Base-by-base conservation (phyloP, 176 grass and related monocot genomes). In the Aegilops longissima region DNA sequence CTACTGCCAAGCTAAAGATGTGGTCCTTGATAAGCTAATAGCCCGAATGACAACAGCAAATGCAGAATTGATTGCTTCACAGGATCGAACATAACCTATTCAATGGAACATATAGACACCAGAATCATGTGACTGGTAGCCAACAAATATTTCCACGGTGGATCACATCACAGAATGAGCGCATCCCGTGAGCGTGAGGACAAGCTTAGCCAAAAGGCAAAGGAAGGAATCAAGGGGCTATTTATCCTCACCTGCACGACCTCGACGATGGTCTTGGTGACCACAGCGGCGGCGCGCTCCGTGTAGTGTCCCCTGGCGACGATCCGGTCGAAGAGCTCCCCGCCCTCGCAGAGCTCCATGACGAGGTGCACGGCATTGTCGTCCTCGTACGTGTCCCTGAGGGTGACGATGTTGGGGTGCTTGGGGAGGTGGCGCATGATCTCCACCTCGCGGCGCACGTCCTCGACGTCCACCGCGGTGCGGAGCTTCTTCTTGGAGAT, bases 401-500 rank as follows among this genome's bases (percentile, higher is more conserved):
- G 89, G 10, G 80, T 94, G 87, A 97, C 95, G 64, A 97, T 91
- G 87, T 97, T 94, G 0, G 90, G 88, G 81, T 97, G 92, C 30
- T 52, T 84, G 23, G 95, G 95, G 18, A 97, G 70, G 65, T 88
- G 86, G 0, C 84, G 85, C 95, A 97, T 97, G 87, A 97, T 97
- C 59, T 93, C 95, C 13, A 97, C 95, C 88, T 97, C 95, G 21
- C 95, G 82, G 8, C 90, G 84, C 33, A 97, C 95, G 80, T 97
- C 95, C 77, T 97, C 95, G 84, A 97, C 20, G 92, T 97, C 95
- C 9, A 94, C 66, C 30, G 87, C 20, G 66, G 92, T 94, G 76
- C 95, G 90, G 29, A 97, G 92, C 90, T 97, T 97, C 81, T 97
- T 94, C 88, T 97, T 97, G 80, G 95, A 94, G 77, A 97, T 97